Evolutionary conservation across 2,329 filamentous ascomycete genomes (phyloP).

Genomic region (Huntiella decipiens): DNA sequence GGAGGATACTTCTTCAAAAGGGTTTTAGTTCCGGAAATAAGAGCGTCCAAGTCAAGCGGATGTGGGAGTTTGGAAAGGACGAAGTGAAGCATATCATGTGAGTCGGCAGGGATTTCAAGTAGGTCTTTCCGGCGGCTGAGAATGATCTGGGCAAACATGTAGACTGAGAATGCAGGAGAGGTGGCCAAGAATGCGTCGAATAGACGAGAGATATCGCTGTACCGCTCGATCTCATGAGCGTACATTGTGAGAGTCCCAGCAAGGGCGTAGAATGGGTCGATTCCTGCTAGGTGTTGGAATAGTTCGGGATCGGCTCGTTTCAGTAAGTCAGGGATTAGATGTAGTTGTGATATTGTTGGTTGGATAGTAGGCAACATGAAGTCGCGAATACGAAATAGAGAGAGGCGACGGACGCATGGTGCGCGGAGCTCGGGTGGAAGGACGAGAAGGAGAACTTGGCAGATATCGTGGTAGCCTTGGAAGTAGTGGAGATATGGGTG

Average conservation of each 20-base stretch:
- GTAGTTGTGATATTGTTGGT: slow-evolving; percentile 69
- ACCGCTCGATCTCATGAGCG: slow-evolving; percentile 84
- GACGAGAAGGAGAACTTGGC: slow-evolving; percentile 82
- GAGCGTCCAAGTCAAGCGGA: slow-evolving; percentile 58
- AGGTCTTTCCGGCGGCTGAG: slow-evolving; percentile 64
- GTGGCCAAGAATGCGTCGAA: slow-evolving; percentile 83
- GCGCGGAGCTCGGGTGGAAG: slow-evolving; percentile 44
- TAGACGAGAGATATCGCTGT: slow-evolving; percentile 69
- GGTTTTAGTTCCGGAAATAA: slow-evolving; percentile 46
- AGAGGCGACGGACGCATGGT: slow-evolving; percentile 57
- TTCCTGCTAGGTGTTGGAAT: slow-evolving; percentile 53
- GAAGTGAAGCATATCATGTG: slow-evolving; percentile 82
- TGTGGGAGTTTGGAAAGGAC: slow-evolving; percentile 72
- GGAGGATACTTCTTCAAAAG: slow-evolving; percentile 55
- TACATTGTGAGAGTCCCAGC: slow-evolving; percentile 91
- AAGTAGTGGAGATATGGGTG: slow-evolving; percentile 85
- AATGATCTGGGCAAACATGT: slow-evolving; percentile 80
- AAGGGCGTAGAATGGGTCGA: slow-evolving; percentile 79
- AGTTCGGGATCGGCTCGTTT: slow-evolving; percentile 51
- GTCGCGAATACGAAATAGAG: slow-evolving; percentile 76
- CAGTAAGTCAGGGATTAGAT: slow-evolving; percentile 68
- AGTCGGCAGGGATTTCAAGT: slow-evolving; percentile 63
- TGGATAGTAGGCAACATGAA: slow-evolving; percentile 87
- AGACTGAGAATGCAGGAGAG: slow-evolving; percentile 75
- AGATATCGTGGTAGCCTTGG: slow-evolving; percentile 97